phyloP scores from a whole-genome alignment of 768 basidiomycete genomes.

The Cystofilobasidium bisporidii region DNA sequence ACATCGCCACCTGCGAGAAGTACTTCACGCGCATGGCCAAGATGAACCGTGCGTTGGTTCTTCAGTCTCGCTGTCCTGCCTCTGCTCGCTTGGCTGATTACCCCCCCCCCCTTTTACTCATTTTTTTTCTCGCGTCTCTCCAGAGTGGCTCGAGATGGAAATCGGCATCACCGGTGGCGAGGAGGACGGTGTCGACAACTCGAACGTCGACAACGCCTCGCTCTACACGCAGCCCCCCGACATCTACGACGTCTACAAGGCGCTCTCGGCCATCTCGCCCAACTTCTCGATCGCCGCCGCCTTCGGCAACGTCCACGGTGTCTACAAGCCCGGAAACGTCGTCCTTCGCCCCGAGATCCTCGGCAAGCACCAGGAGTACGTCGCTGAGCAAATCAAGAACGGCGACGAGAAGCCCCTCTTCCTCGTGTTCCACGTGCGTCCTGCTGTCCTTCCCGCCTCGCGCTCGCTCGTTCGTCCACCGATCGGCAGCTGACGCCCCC shows the following conservation, averaged over 20 bases:
- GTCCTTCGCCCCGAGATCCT: slow-evolving; percentile 82
- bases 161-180: slow-evolving; percentile 99
- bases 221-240: slow-evolving; percentile 98
- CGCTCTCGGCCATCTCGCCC: slow-evolving; percentile 72
- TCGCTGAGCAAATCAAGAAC: slow-evolving; percentile 55
- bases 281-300: slow-evolving; percentile 94
- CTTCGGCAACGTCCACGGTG: slow-evolving; percentile 72
- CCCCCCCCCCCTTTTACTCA: neutral
- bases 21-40: slow-evolving; percentile 95
- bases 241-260: slow-evolving; percentile 78
- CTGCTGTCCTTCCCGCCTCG: too few species aligned
- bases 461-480: too few species aligned
- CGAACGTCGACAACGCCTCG: slow-evolving; percentile 79
- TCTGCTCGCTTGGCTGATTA: neutral
- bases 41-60: slow-evolving; percentile 47
- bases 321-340: slow-evolving; percentile 72
- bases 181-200: slow-evolving; percentile 92
- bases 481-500: too few species aligned
- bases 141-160: slow-evolving; percentile 98
- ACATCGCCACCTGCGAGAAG: slow-evolving; percentile 83
- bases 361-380: slow-evolving; percentile 75
- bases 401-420: slow-evolving; percentile 69
- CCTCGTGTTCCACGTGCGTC: slow-evolving; percentile 79
- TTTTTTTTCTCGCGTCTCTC: neutral
- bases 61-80: neutral